Evolutionary conservation across 805 yeast species (phyloP).

Genomic region (Clavispora fructus): DNA sequence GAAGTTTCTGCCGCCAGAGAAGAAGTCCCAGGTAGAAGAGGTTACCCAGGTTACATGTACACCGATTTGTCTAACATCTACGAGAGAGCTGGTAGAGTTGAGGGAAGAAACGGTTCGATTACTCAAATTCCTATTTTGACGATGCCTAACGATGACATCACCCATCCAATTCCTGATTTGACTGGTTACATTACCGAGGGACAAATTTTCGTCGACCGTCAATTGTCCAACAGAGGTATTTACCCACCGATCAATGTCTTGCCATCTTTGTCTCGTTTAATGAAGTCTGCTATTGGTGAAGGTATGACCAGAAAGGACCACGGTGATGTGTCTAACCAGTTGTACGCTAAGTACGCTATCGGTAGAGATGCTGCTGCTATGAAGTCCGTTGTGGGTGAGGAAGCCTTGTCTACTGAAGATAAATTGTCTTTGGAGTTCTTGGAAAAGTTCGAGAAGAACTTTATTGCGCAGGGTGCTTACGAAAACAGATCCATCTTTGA

Average conservation of each 20-base stretch:
- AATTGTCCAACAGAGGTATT: conserved; percentile 90
- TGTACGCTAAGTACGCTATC: conserved; percentile 98
- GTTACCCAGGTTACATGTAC: conserved; percentile 99
- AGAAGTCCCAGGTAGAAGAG: conserved; percentile 99
- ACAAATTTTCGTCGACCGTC: conserved; percentile 96
- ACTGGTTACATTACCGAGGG: conserved; percentile 99
- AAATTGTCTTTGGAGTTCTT: conserved; percentile 94
- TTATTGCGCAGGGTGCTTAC: conserved; percentile 93
- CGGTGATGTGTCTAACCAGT: conserved; percentile 98
- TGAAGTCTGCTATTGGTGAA: conserved; percentile 99
- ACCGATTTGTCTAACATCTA: conserved; percentile 98
- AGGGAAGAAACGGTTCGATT: conserved; percentile 98
- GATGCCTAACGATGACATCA: conserved; percentile 99
- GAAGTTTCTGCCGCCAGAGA: conserved; percentile 99
- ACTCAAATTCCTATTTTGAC: conserved; percentile 98
- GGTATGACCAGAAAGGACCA: conserved; percentile 99
- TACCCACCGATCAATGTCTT: conserved; percentile 98
- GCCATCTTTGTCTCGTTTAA: conserved; percentile 95
- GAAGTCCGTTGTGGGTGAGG: conserved; percentile 99
- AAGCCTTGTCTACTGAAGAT: conserved; percentile 95
- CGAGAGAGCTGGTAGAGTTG: conserved; percentile 99
- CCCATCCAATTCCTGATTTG: conserved; percentile 99
- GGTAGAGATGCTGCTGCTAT: conserved; percentile 99
- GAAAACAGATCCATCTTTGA: conserved; percentile 93
- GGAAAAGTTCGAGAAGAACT: conserved; percentile 95